phyloP scores from a whole-genome alignment of 768 basidiomycete genomes.

The Russula compacta region DNA sequence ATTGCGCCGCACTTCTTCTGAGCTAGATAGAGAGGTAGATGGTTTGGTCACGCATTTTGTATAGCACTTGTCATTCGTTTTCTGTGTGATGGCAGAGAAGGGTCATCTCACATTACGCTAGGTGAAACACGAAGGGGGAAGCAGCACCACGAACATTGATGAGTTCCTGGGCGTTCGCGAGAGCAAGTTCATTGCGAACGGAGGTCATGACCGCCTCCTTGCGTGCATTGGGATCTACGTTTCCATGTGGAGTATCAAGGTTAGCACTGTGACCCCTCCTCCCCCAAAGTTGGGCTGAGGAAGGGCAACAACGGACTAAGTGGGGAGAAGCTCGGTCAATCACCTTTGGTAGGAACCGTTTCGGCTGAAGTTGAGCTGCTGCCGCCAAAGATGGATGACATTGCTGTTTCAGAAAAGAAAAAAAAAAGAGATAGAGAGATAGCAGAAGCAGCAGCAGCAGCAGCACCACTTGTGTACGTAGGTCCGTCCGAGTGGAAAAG shows the following conservation, averaged over 20 bases:
- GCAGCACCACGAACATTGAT: slow-evolving; percentile 46
- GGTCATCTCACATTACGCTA: neutral
- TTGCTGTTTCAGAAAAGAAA: neutral
- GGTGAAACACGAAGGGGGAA: neutral
- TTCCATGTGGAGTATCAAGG: neutral
- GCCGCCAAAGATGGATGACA: slow-evolving; percentile 24
- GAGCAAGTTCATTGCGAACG: slow-evolving; percentile 60
- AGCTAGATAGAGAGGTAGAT: slow-evolving; percentile 52
- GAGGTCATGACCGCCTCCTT: slow-evolving; percentile 47
- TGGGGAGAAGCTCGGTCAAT: neutral
- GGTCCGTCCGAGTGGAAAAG: too few relatives aligned
- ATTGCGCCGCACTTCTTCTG: slow-evolving; percentile 53
- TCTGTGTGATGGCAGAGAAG: slow-evolving; percentile 32
- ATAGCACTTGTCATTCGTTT: slow-evolving; percentile 73
- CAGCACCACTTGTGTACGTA: too few relatives aligned
- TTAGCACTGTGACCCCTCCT: neutral
- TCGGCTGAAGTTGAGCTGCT: slow-evolving; percentile 11
- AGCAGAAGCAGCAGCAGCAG: neutral
- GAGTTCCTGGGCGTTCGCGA: slow-evolving; percentile 72
- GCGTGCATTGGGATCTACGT: slow-evolving; percentile 31
- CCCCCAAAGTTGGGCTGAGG: too few relatives aligned
- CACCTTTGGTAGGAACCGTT: slow-evolving; percentile 13
- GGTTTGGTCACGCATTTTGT: slow-evolving; percentile 73
- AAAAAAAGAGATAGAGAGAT: neutral
- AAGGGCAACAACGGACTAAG: too few relatives aligned